Evolutionary conservation across 1,284 basidiomycete genomes (phyloP).

Genomic region (Ustilago xerochloae): DNA sequence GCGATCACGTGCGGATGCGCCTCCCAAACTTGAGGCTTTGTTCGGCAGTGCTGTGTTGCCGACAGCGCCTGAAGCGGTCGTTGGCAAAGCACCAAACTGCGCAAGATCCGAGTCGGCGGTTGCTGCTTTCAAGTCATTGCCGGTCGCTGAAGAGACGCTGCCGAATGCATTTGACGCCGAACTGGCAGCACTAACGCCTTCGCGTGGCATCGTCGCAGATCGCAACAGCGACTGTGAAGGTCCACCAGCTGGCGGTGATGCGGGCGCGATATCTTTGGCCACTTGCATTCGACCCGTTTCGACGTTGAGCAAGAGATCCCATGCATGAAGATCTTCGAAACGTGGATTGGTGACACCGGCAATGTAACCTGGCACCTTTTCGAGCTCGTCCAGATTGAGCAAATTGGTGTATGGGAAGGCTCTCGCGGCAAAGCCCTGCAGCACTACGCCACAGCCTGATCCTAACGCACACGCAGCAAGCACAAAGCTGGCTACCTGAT

Average conservation of each 20-base stretch:
- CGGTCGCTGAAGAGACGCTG: slow-evolving; percentile 21
- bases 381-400: slow-evolving; percentile 86
- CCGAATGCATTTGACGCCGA: slow-evolving; percentile 15
- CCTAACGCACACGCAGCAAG: slow-evolving; percentile 91
- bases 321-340: slow-evolving; percentile 84
- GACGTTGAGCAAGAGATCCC: slow-evolving; percentile 93
- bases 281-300: slow-evolving; percentile 85
- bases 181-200: slow-evolving; percentile 15
- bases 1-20: slow-evolving; percentile 30
- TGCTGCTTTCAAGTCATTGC: slow-evolving; percentile 7
- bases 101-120: slow-evolving; percentile 25
- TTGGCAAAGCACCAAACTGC: slow-evolving; percentile 39
- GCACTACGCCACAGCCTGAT: slow-evolving; percentile 84
- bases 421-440: slow-evolving; percentile 82
- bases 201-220: slow-evolving; percentile 60
- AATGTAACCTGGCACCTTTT: slow-evolving; percentile 87
- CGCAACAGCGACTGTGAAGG: slow-evolving; percentile 15
- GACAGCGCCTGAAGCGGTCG: neutral
- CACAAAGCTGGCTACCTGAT: slow-evolving; percentile 87
- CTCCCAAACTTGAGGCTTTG: slow-evolving; percentile 23
- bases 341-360: slow-evolving; percentile 97
- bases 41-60: slow-evolving; percentile 8
- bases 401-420: slow-evolving; percentile 95
- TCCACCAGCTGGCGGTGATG: slow-evolving; percentile 28
- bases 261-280: slow-evolving; percentile 79